phyloP scores from a whole-genome alignment of 2,329 filamentous ascomycete genomes.

The Piedraia hortae region DNA sequence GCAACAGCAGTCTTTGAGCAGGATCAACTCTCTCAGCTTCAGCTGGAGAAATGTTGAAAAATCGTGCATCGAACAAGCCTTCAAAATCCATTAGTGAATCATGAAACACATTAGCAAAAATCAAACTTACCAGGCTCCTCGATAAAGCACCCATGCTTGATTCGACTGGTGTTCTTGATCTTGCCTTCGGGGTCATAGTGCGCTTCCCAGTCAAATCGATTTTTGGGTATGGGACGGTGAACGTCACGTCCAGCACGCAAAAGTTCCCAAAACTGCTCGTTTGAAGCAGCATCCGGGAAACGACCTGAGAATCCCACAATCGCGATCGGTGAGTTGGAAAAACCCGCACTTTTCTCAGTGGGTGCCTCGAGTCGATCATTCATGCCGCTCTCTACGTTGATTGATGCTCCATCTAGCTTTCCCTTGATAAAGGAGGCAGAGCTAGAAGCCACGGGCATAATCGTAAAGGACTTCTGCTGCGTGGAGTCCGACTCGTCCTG shows the following conservation, averaged over 20 bases:
- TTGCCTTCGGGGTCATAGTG: not conserved
- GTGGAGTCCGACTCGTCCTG: not conserved
- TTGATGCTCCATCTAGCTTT: not conserved
- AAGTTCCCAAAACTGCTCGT: slow-evolving; percentile 4
- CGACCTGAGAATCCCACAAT: slow-evolving; percentile 6
- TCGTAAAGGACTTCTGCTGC: not conserved
- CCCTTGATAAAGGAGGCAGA: not conserved
- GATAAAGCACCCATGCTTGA: slow-evolving; percentile 14
- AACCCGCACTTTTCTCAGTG: not conserved
- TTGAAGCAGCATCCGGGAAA: slow-evolving; percentile 3
- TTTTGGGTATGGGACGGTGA: not conserved
- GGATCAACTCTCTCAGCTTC: slow-evolving; percentile 3
- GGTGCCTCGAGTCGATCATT: no score
- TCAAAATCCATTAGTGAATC: slow-evolving; percentile 13
- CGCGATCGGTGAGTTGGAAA: slow-evolving; percentile 2
- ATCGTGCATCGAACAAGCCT: slow-evolving; percentile 14
- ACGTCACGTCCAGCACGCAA: not conserved
- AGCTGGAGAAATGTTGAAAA: slow-evolving; percentile 16
- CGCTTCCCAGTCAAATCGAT: not conserved
- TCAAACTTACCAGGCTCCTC: slow-evolving; percentile 15
- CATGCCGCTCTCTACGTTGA: not conserved
- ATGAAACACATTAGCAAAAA: slow-evolving; percentile 15
- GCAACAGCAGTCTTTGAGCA: not conserved
- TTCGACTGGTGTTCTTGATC: slow-evolving; percentile 4
- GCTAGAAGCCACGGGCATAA: not conserved